Conservation (phyloP, 306 rosid genomes). For the Quercus ilex region DNA sequence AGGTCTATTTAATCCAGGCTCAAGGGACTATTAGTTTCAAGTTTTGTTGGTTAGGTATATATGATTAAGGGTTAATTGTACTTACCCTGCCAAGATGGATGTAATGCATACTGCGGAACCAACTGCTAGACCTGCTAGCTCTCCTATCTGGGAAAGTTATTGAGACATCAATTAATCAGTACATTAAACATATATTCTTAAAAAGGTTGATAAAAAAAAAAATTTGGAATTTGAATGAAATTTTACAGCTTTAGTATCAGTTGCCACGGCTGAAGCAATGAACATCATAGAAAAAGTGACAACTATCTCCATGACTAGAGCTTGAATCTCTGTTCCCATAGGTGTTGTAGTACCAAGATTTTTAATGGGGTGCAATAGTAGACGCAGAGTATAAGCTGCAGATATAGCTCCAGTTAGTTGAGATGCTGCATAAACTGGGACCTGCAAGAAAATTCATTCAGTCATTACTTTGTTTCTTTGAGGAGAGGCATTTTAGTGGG, state of each 20-base stretch:
- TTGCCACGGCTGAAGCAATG: slow-evolving; percentile 64
- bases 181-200: background rate
- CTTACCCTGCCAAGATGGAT: slow-evolving; percentile 84
- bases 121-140: slow-evolving; percentile 75
- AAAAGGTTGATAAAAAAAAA: background rate
- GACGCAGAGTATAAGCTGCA: slow-evolving; percentile 58
- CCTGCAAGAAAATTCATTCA: slow-evolving; percentile 31
- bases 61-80: background rate
- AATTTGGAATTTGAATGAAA: background rate
- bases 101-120: slow-evolving; percentile 76
- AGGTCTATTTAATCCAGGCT: background rate
- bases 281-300: slow-evolving; percentile 73
- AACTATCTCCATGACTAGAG: slow-evolving; percentile 63
- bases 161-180: background rate
- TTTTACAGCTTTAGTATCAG: slow-evolving; percentile 72
- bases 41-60: background rate
- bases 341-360: slow-evolving; percentile 64
- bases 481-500: no score
- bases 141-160: slow-evolving; percentile 42
- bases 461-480: background rate
- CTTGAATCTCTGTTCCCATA: slow-evolving; percentile 48
- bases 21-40: background rate
- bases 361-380: slow-evolving; percentile 43
- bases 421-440: slow-evolving; percentile 69
- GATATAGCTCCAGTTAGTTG: slow-evolving; percentile 69